Percentiles rank a stretch among this genome's conserved stretches.
Conservation (phyloP, 805 yeast genomes). For the Kodamaea fukazawae region DNA sequence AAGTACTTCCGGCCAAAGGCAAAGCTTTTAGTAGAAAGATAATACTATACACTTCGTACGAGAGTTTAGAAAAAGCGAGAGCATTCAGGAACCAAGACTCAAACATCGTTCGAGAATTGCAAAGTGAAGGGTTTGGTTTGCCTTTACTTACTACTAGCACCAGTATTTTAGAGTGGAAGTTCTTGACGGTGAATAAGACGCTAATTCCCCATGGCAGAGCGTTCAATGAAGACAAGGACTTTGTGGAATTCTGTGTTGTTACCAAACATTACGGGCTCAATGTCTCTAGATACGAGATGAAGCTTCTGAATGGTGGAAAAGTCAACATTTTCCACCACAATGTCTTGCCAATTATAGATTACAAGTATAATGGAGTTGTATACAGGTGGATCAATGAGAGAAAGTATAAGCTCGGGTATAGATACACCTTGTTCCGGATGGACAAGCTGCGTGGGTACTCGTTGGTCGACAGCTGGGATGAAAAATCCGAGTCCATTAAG, state of each 20-base stretch:
- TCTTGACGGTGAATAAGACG: constrained; percentile 1
- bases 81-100: constrained; percentile 1
- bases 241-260: constrained; percentile 5
- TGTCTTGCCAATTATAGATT: constrained; percentile 10
- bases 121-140: constrained; percentile 8
- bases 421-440: constrained; percentile 5
- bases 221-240: constrained; percentile 5
- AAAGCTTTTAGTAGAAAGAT: constrained; percentile 2
- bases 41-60: constrained; percentile 4
- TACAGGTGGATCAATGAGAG: constrained; percentile 10
- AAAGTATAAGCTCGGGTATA: background rate
- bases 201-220: background rate
- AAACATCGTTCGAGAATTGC: background rate
- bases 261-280: constrained; percentile 3
- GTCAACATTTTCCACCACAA: constrained; percentile 10
- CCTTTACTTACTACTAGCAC: constrained; percentile 3
- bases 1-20: constrained; percentile 2
- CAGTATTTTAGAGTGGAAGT: background rate
- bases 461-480: constrained; percentile 11
- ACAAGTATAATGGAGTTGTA: constrained; percentile 8
- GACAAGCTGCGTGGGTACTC: constrained; percentile 6
- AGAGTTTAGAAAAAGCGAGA: constrained; percentile 1
- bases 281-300: constrained; percentile 1
- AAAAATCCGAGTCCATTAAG: constrained; percentile 1
- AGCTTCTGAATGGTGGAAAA: background rate